Percentiles rank a stretch among this genome's conserved stretches.
These are phyloP conservation scores for Ogataea pini DNA, from an alignment of 805 yeast species.

Conservation along the genomic window DNA sequence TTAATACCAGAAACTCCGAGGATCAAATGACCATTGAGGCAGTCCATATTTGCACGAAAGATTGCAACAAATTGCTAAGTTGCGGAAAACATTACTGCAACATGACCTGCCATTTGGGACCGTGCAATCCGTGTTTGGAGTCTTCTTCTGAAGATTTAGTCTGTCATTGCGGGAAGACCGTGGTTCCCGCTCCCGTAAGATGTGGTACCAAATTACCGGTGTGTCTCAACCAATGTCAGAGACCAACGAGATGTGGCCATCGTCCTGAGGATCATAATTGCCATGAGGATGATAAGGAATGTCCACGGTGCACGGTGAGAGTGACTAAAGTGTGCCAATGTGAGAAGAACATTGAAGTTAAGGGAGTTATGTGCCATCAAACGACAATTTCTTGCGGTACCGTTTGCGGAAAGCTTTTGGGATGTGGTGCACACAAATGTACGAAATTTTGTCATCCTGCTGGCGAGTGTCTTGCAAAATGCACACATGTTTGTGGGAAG, in stretches of 20 bases:
- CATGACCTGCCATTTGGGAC: slow-evolving; percentile 75
- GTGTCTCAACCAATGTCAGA: slow-evolving; percentile 66
- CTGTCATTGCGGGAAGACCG: slow-evolving; percentile 80
- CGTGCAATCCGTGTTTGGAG: slow-evolving; percentile 79
- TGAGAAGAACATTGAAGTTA: slow-evolving; percentile 39
- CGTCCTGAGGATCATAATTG: slow-evolving; percentile 68
- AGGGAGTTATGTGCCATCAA: slow-evolving; percentile 71
- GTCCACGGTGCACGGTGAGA: slow-evolving; percentile 74
- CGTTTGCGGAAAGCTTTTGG: slow-evolving; percentile 53
- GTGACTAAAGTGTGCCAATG: slow-evolving; percentile 34
- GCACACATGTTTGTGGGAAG: slow-evolving; percentile 61
- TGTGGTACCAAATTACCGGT: slow-evolving; percentile 72
- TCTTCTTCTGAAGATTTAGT: slow-evolving; percentile 76
- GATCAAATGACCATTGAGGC: slow-evolving; percentile 66
- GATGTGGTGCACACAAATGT: slow-evolving; percentile 55
- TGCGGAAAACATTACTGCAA: slow-evolving; percentile 71
- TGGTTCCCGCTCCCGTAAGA: slow-evolving; percentile 78
- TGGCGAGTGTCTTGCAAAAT: slow-evolving; percentile 60
- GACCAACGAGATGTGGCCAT: slow-evolving; percentile 69
- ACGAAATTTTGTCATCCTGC: slow-evolving; percentile 53
- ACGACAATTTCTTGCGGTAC: slow-evolving; percentile 67
- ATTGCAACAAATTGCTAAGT: slow-evolving; percentile 59
- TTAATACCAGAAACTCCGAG: slow-evolving; percentile 41
- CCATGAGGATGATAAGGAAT: slow-evolving; percentile 60
- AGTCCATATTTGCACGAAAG: slow-evolving; percentile 67